Evolutionary conservation across 768 basidiomycete genomes (phyloP).

Genomic region (Psilocybe sp.): DNA sequence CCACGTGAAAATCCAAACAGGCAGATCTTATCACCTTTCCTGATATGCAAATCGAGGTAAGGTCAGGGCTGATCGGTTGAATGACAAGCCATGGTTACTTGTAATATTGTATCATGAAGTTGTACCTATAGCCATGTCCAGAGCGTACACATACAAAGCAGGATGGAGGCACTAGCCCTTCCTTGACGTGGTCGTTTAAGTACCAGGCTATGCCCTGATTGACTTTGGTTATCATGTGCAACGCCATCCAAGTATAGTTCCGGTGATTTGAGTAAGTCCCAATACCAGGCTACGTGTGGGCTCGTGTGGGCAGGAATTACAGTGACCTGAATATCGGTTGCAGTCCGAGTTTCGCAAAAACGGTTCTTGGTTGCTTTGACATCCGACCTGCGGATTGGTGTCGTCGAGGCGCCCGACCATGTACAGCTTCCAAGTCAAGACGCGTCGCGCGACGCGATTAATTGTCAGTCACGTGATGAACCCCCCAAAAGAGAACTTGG

Average conservation of each 20-base stretch:
- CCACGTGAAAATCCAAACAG: conserved; percentile 29
- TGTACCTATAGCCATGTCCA: not conserved
- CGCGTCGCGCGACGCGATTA: too few relatives aligned
- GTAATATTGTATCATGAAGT: conserved; percentile 6
- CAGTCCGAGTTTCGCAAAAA: too few relatives aligned
- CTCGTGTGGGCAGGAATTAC: too few relatives aligned
- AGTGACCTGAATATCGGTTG: too few relatives aligned
- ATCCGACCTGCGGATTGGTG: too few relatives aligned
- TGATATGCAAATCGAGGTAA: conserved; percentile 5
- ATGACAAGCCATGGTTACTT: not conserved
- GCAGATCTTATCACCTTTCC: conserved; percentile 26
- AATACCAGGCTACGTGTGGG: conserved; percentile 5
- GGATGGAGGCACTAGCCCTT: conserved; percentile 17
- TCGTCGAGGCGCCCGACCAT: too few relatives aligned
- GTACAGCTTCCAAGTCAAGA: too few relatives aligned
- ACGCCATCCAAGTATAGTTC: conserved; percentile 17
- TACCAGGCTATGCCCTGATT: conserved; percentile 22
- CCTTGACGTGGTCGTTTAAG: conserved; percentile 28
- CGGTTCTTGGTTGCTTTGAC: too few relatives aligned
- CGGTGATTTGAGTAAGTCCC: conserved; percentile 8
- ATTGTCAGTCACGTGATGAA: too few relatives aligned
- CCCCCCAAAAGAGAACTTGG: too few relatives aligned
- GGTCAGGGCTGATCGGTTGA: too few relatives aligned
- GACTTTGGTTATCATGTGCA: conserved; percentile 12
- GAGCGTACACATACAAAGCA: not conserved